phyloP scores from a whole-genome alignment of 2,329 filamentous ascomycete genomes.

The Beauveria brongniartii region DNA sequence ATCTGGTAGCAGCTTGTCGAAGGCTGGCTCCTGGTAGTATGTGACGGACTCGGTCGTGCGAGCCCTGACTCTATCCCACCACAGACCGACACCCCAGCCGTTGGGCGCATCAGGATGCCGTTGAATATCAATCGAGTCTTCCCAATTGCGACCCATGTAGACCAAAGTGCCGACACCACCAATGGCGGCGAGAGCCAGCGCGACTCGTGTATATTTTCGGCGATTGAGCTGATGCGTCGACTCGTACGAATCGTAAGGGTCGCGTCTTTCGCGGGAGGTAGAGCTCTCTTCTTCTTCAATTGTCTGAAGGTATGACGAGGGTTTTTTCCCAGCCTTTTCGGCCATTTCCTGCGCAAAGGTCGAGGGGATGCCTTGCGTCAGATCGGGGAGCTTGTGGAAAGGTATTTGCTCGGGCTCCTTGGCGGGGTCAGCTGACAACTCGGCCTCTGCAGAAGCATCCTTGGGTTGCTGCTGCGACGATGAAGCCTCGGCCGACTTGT shows the following conservation, averaged over 20 bases:
- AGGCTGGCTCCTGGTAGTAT: conserved; percentile 95
- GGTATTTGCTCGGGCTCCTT: conserved; percentile 37
- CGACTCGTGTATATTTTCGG: conserved; percentile 65
- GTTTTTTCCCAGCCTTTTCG: conserved; percentile 24
- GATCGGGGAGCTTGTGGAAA: conserved; percentile 69
- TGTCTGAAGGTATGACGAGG: conserved; percentile 24
- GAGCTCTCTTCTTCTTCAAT: conserved; percentile 28
- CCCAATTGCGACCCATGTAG: conserved; percentile 86
- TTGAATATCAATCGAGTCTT: conserved; percentile 65
- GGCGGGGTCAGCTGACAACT: conserved; percentile 14
- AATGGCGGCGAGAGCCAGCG: conserved; percentile 55
- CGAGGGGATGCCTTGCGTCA: conserved; percentile 91
- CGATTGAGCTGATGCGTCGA: conserved; percentile 84
- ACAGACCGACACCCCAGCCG: conserved; percentile 66
- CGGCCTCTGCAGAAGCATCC: conserved; percentile 13
- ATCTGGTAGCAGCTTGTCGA: conserved; percentile 84
- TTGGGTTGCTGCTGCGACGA: background rate
- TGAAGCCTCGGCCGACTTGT: background rate
- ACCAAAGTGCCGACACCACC: conserved; percentile 50
- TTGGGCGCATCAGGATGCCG: conserved; percentile 65
- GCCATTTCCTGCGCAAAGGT: conserved; percentile 72
- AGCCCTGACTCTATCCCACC: conserved; percentile 74
- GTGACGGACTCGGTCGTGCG: conserved; percentile 67
- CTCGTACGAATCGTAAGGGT: conserved; percentile 68
- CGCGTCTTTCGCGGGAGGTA: conserved; percentile 29